Evolutionary conservation across 2,329 filamentous ascomycete genomes (phyloP).

Genomic region (Malbranchea zuffiana): DNA sequence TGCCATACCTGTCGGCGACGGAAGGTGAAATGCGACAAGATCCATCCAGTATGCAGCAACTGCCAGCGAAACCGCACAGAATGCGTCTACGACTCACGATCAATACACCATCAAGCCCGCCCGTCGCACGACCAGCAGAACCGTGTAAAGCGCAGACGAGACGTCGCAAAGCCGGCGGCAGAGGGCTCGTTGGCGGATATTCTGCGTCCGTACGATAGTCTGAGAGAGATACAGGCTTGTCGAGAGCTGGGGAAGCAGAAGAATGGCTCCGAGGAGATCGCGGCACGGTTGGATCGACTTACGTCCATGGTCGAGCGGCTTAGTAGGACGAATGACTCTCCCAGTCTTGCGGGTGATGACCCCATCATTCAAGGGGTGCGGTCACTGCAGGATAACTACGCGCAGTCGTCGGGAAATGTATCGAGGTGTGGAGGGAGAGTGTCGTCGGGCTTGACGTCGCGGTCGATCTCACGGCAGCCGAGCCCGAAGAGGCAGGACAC

Average conservation of each 20-base stretch:
- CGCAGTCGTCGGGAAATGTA: not conserved
- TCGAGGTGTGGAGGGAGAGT: not conserved
- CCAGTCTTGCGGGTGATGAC: slow-evolving; percentile 15
- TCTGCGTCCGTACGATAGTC: slow-evolving; percentile 23
- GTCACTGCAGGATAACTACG: slow-evolving; percentile 2
- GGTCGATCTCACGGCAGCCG: slow-evolving; percentile 17
- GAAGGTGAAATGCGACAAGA: slow-evolving; percentile 36
- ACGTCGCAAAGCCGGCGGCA: slow-evolving; percentile 15
- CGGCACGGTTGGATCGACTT: slow-evolving; percentile 34
- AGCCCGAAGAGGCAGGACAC: slow-evolving; percentile 29
- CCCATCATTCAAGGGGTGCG: slow-evolving; percentile 7
- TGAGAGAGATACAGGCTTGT: slow-evolving; percentile 19
- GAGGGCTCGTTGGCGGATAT: slow-evolving; percentile 21
- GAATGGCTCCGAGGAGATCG: slow-evolving; percentile 30
- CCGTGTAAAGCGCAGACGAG: slow-evolving; percentile 29
- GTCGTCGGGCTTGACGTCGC: slow-evolving; percentile 4
- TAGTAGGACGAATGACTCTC: slow-evolving; percentile 25
- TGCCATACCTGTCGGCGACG: slow-evolving; percentile 37
- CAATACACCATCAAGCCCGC: slow-evolving; percentile 11
- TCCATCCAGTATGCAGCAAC: slow-evolving; percentile 37
- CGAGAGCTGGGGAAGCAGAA: slow-evolving; percentile 16
- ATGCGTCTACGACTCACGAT: slow-evolving; percentile 31
- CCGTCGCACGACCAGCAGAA: slow-evolving; percentile 15
- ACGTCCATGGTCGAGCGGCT: slow-evolving; percentile 36
- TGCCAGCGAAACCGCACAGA: slow-evolving; percentile 35